Percentiles rank a stretch among this genome's conserved stretches.
These are phyloP conservation scores for Aspergillus sp. DNA, from an alignment of 2,329 filamentous ascomycete genomes.

Conservation along the genomic window DNA sequence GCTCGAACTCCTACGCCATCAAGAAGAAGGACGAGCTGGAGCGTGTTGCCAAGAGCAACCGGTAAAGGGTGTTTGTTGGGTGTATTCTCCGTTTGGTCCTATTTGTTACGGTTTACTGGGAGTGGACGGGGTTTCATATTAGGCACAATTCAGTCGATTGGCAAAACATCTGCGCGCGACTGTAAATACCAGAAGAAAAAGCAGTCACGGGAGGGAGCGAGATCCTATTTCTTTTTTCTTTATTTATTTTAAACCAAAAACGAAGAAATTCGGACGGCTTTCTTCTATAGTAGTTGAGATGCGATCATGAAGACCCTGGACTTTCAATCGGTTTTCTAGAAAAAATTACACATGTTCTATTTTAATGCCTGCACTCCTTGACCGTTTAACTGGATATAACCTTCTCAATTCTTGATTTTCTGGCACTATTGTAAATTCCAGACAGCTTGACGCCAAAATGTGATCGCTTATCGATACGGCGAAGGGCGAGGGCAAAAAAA, in stretches of 20 bases:
- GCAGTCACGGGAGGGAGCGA: conserved; percentile 29
- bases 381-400: too few relatives aligned
- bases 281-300: conserved; percentile 35
- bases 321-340: conserved; percentile 1
- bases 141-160: conserved; percentile 32
- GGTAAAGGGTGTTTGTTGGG: conserved; percentile 59
- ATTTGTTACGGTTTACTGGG: conserved; percentile 30
- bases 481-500: conserved; percentile 17
- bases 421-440: too few relatives aligned
- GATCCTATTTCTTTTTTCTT: conserved; percentile 13
- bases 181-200: conserved; percentile 28
- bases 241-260: conserved; percentile 9
- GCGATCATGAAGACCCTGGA: conserved; percentile 33
- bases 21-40: conserved; percentile 99
- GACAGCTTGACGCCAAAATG: neutral
- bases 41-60: conserved; percentile 99
- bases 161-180: conserved; percentile 32
- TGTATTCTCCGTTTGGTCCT: conserved; percentile 33
- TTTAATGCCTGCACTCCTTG: too few relatives aligned
- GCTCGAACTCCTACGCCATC: conserved; percentile 99
- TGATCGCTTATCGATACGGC: conserved; percentile 28
- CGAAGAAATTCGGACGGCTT: conserved; percentile 32
- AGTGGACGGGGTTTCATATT: conserved; percentile 33
- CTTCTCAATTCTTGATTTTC: too few relatives aligned
- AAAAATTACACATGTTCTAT: too few relatives aligned